A percentile compares a stretch with the other conserved stretches of the same genome.
Evolutionary conservation across 148 eudicot species (phyloP).

Genomic region (Dianthus caryophyllus): DNA sequence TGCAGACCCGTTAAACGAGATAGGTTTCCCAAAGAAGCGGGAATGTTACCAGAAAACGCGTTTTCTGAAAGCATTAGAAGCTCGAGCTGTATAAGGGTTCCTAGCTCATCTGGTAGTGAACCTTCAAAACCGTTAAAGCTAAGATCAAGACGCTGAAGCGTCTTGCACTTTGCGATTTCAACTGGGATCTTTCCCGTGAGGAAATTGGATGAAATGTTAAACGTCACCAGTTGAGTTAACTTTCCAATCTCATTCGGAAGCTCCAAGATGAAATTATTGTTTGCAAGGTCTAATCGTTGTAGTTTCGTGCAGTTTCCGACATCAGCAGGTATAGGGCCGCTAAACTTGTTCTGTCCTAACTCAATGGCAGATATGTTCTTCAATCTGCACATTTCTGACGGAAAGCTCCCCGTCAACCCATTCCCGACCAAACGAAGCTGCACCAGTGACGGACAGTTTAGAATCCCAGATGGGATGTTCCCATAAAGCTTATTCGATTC

Average conservation of each 20-base stretch:
- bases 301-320: constrained; percentile 60
- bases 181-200: constrained; percentile 59
- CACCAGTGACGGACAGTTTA: constrained; percentile 54
- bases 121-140: constrained; percentile 61
- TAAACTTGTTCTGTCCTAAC: constrained; percentile 72
- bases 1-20: constrained; percentile 72
- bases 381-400: constrained; percentile 66
- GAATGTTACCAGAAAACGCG: constrained; percentile 63
- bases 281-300: constrained; percentile 81
- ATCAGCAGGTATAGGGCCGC: constrained; percentile 64
- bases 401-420: constrained; percentile 63
- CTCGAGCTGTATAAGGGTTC: constrained; percentile 67
- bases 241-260: constrained; percentile 82
- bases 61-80: constrained; percentile 83
- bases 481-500: constrained; percentile 67
- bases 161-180: constrained; percentile 67
- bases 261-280: constrained; percentile 53
- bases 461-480: constrained; percentile 60
- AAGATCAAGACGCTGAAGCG: constrained; percentile 88
- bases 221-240: constrained; percentile 54
- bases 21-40: constrained; percentile 66
- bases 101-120: constrained; percentile 59
- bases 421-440: constrained; percentile 72
- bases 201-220: constrained; percentile 72
- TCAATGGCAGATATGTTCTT: constrained; percentile 71